phyloP scores from a whole-genome alignment of 495 filamentous ascomycete genomes.

The Aspergillus bertholletiae region DNA sequence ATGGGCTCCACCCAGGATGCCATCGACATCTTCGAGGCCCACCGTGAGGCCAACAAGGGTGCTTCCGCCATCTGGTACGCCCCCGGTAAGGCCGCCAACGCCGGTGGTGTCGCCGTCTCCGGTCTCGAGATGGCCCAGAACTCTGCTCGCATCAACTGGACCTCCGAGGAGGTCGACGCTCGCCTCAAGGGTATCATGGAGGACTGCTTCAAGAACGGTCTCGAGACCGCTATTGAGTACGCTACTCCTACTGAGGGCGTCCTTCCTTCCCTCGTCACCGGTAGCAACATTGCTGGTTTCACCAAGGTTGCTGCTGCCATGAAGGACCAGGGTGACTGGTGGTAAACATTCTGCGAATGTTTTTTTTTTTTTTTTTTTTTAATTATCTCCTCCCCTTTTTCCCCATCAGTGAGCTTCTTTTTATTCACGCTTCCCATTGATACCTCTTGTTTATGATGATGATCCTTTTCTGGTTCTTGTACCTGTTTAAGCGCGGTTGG shows the following conservation, averaged over 20 bases:
- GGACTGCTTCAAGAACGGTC: constrained; percentile 85
- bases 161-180: constrained; percentile 82
- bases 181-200: constrained; percentile 95
- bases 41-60: constrained; percentile 66
- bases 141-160: constrained; percentile 80
- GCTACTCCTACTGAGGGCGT: constrained; percentile 72
- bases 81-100: constrained; percentile 91
- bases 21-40: constrained; percentile 88
- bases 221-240: constrained; percentile 86
- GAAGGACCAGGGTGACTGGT: constrained; percentile 98
- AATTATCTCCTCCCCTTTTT: constrained; percentile 10
- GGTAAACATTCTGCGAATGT: no score
- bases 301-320: constrained; percentile 93
- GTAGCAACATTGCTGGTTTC: constrained; percentile 96
- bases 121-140: constrained; percentile 99
- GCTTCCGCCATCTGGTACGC: constrained; percentile 86
- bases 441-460: constrained; percentile 16
- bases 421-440: constrained; percentile 9
- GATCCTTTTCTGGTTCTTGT: constrained; percentile 23
- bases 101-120: constrained; percentile 94
- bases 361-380: no score
- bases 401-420: no score
- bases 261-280: constrained; percentile 85
- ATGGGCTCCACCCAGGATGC: constrained; percentile 98
- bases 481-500: constrained; percentile 30